Evolutionary conservation across 805 yeast species (phyloP), one percentile per base, ranked within the genome.

Genomic region (Candida namnaoensis): DNA sequence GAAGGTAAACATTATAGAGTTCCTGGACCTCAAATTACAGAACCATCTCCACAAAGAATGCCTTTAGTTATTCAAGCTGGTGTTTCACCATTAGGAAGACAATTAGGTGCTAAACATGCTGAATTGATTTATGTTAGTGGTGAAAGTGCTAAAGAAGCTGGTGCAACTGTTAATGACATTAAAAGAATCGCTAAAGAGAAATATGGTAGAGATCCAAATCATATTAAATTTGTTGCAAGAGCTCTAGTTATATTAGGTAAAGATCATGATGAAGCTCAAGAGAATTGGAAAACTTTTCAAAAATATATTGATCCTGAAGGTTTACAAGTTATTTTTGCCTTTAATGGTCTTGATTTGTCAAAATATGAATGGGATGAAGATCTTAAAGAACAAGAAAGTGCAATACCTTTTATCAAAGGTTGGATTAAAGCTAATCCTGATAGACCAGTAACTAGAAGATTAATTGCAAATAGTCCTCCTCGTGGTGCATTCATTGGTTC

Each of bases 61-160:
- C 72, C 72, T 2, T 61, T 67, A 12, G 49, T 66, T 35, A 56
- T 66, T 35, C 72, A 66, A 48, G 72, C 71, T 1, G 72, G 72
- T 4, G 52, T 65, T 33, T 66, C 71, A 7, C 47, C 57, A 12
- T 55, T 53, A n/a, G 72, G 72, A 9, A 55, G 54, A 35, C 60
- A 61, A 12, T 60, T 63, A 46, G 72, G 69, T 7, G 69, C 72
- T 13, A 58, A 58, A 41, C 60, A 65, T 47, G 72, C 69, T 2
- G 72, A 66, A 45, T 60, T 55, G 7, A 61, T 66, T n/a, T 66
- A 66, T 44, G 51, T 66, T n/a, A 52, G 61, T 14, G 58, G 59
- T 14, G 51, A 57, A 37, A 53, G 64, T 10, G 64, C 70, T 4
- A 57, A 56, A 27, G 46, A 38, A 14, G 48, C 62, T 36, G 35